These are phyloP conservation scores for Picocystis sp. DNA, from an alignment of 163 green algal genomes.

Conservation along the genomic window DNA sequence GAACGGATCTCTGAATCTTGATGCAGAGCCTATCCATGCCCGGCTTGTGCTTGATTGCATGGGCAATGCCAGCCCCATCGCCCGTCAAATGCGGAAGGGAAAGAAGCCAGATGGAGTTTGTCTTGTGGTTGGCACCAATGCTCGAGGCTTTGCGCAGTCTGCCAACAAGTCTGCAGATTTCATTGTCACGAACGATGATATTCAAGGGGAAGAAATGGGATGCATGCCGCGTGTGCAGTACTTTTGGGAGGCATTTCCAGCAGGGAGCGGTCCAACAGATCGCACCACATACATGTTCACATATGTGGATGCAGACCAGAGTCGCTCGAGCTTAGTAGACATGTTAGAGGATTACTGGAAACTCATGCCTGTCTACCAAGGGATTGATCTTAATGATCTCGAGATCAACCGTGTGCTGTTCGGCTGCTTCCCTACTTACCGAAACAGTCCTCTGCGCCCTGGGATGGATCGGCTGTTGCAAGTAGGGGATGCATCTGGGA, in stretches of 20 bases:
- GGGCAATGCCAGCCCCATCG: constrained; percentile 66
- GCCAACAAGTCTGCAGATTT: constrained; percentile 47
- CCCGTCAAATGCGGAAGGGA: constrained; percentile 51
- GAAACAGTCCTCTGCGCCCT: constrained; percentile 27
- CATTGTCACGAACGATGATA: constrained; percentile 45
- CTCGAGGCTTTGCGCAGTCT: constrained; percentile 26
- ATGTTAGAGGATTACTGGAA: constrained; percentile 83
- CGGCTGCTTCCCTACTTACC: constrained; percentile 78
- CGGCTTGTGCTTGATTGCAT: constrained; percentile 79
- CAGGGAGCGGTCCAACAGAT: constrained; percentile 42
- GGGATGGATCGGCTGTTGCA: constrained; percentile 34
- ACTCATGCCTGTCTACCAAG: constrained; percentile 66
- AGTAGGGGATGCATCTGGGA: constrained; percentile 50
- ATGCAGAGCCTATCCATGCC: constrained; percentile 33
- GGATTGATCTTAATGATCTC: constrained; percentile 35
- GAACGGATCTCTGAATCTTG: constrained; percentile 9
- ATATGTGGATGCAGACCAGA: constrained; percentile 59
- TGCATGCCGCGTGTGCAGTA: constrained; percentile 35
- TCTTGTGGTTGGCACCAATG: constrained; percentile 61
- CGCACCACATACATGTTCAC: constrained; percentile 93
- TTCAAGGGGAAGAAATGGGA: constrained; percentile 10
- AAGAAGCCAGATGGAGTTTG: constrained; percentile 78
- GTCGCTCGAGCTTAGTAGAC: constrained; percentile 40
- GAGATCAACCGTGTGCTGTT: constrained; percentile 60
- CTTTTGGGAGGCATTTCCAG: constrained; percentile 92